These are phyloP conservation scores for Suillus bovinus DNA, from an alignment of 768 basidiomycete species.

Conservation along the genomic window DNA sequence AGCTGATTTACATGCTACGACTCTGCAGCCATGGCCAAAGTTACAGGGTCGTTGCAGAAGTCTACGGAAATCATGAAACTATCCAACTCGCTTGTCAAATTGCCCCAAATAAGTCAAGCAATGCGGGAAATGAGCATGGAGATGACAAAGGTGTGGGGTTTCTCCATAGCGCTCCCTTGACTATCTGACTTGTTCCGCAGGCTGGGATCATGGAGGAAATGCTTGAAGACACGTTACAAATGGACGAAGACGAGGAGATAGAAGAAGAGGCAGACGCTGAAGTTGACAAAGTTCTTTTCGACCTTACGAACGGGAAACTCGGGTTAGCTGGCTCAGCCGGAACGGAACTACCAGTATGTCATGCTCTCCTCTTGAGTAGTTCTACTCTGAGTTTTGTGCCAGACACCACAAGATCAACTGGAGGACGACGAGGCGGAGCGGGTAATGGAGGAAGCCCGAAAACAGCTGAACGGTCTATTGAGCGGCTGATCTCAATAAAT, in stretches of 20 bases:
- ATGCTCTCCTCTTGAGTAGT: slow-evolving; percentile 6
- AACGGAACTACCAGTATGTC: slow-evolving; percentile 73
- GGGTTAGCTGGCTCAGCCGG: slow-evolving; percentile 78
- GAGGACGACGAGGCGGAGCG: slow-evolving; percentile 85
- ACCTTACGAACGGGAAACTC: slow-evolving; percentile 95
- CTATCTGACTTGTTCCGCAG: slow-evolving; percentile 41
- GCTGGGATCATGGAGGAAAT: slow-evolving; percentile 98
- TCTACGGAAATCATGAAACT: slow-evolving; percentile 99
- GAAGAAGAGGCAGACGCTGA: slow-evolving; percentile 97
- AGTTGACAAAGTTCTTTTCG: slow-evolving; percentile 94
- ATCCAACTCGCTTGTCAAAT: slow-evolving; percentile 87
- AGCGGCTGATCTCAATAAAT: slow-evolving; percentile 43
- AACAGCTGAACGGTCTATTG: slow-evolving; percentile 85
- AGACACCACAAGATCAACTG: slow-evolving; percentile 60
- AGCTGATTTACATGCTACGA: slow-evolving; percentile 6
- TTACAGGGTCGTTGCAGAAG: slow-evolving; percentile 96
- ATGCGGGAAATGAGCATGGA: slow-evolving; percentile 99
- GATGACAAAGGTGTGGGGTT: slow-evolving; percentile 85
- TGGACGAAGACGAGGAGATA: slow-evolving; percentile 93
- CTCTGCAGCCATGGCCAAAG: slow-evolving; percentile 84
- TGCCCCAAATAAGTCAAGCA: slow-evolving; percentile 87
- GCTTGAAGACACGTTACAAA: slow-evolving; percentile 89
- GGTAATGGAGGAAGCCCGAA: slow-evolving; percentile 88
- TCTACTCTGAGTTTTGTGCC: slow-evolving; percentile 7
- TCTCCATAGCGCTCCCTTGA: neutral